Evolutionary conservation across 108 stramenopile genomes (phyloP), one percentile per base, ranked within the genome.

Genomic region (Fragilariopsis cylindrus): DNA sequence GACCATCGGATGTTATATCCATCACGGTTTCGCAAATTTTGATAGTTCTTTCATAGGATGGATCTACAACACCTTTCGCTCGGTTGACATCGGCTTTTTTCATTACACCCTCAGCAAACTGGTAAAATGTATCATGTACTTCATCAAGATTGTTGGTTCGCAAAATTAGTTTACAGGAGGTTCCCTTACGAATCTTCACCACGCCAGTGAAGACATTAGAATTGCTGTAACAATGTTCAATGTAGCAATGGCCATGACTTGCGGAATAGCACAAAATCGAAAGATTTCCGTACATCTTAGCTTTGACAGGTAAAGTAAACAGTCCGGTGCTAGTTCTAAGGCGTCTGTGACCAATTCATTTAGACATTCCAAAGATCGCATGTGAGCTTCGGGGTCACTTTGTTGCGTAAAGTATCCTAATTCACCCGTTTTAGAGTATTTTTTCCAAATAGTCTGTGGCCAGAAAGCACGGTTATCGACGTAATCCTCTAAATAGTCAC

Each of bases 201-300:
- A 99, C 99, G 6, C 99, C 99, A 1, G 97, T 96, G 76, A 99
- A 99, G 19, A 99, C 97, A 69, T 98, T 75, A 6, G 65, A 69
- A 76, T 99, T 99, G 76, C 86, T 74, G 78, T 95, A 98, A 68
- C 94, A 89, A 74, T 95, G 56, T 94, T 96, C 69, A 99, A 81
- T 1, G 99, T 99, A 11, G 99, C 97, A 70, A 99, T 98, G n/a
- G 99, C 99, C 99, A 99, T 99, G 12, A 99, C 97, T 75, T 99
- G 98, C 15, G 99, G 99, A 69, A 99, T 98, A 41, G 99, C 99
- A 76, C 99, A 99, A 76, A 99, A 99, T 5, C 94, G 88, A 75
- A 99, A 98, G 21, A 99, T 83, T 70, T 98, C 96, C 0, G 82
- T 68, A 71, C 94, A 92, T 45, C 85, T 69, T 5, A 99, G 76